Evolutionary conservation across 2,329 filamentous ascomycete genomes (phyloP), one percentile per base, ranked within the genome.

Genomic region (Colletotrichum shisoi): DNA sequence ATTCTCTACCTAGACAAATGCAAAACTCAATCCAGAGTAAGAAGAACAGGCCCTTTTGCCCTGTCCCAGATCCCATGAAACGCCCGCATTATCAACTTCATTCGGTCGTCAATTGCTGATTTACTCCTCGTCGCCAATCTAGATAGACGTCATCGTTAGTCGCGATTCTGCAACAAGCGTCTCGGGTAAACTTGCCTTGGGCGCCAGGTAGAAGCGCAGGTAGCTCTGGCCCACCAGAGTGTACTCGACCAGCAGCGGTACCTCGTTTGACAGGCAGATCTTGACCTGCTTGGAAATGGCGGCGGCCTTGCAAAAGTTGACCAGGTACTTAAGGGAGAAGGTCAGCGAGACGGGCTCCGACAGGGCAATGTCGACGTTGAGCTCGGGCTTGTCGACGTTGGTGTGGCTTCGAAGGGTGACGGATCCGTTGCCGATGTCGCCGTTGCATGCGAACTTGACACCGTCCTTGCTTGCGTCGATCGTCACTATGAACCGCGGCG

Each of bases 301-400:
- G 70, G 93, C 91, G 40, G 96, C 96, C 84, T 99, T 99, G 91
- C 95, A 98, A 84, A 99, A 99, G 87, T 98, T 98, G 85, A 96
- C 92, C 3, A 99, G 90, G 83, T 99, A 99, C 84, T 99, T 99
- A 75, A 99, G 91, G 40, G 95, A 98, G 84, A 99, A 99, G 57
- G 94, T 98, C 70, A 99, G 87, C 42, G 92, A 86, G 69, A 99
- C 95, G 58, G 95, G 93, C 83, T 99, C 96, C 45, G 88, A 91
- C 69, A 99, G 88, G 76, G 93, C 89, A 79, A 99, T 97, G 71
- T 92, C 87, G 74, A 98, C 91, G 76, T 94, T 92, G 76, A 90
- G 84, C 11, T 91, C 87, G 54, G 92, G 90, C 84, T 98, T 96
- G 46, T 98, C 94, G 71, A 97, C 86, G 77, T 93, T 92, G 75